Evolutionary conservation across 2,329 filamentous ascomycete species (phyloP), one percentile per base, ranked within the genome.

Genomic region (Paraconiothyrium brasiliense): DNA sequence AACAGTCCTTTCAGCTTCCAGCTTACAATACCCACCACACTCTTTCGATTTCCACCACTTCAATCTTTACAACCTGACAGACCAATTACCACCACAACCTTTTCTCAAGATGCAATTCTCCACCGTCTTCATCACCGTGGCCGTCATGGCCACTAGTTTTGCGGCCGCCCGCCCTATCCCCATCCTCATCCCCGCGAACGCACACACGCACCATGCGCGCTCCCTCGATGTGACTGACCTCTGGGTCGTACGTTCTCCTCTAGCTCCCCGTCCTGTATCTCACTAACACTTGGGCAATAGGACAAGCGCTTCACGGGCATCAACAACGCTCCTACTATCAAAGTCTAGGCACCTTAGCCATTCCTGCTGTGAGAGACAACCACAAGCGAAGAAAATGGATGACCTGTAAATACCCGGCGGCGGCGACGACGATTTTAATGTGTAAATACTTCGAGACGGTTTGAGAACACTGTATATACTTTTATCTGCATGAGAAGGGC

Each of bases 31-130:
- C 22, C 41, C 44, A 32, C 37, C 27, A 54, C 50, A 44, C 20
- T 27, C 39, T 16, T 44, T 32, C 51, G 35, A 10, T 11, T 22
- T 9, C 49, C n/a, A 52, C 39, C 27, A 44, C 49, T 52, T 20
- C 10, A n/a, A 48, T 13, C 6, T 30, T 30, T 30, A 20, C 35
- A 27, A 39, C 20, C 20, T 20, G 20, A 20, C 20, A 20, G 20
- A 20, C 35, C 35, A 52, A 22, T 49, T 5, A 44, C 24, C 48
- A 46, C 27, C 52, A 35, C 16, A 27, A 16, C 34, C 24, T n/a
- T 13, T n/a, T 20, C 2, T 39, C 51, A 57, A 60, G 57, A 60
- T 60, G 54, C 58, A 60, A 32, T 55, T 54, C 57, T 54, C 48
- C 44, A 39, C 56, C 37, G 46, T 58, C 56, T 50, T 58, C 56